Base-by-base conservation (phyloP, 2,329 filamentous ascomycete genomes). In the Beauveria caledonica region DNA sequence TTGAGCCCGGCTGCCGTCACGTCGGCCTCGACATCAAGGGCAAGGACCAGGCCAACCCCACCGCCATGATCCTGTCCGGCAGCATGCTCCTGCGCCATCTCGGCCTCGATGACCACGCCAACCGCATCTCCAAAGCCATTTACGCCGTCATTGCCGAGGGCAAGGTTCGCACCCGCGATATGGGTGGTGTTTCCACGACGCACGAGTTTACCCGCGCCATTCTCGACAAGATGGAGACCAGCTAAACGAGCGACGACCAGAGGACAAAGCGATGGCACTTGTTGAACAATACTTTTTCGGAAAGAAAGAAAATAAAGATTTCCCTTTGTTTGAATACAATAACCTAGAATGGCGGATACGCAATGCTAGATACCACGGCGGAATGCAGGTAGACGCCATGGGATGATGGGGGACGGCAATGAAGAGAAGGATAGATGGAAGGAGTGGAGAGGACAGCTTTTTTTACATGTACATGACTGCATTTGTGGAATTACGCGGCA, bases 1-100 rank as follows among this genome's bases (percentile, higher is more conserved):
- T 99, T 77, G 94, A 99, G 85, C 94, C 94, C 63, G 94, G 94
- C 66, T 99, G 94, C 87, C 89, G 94, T 79, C 94, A 99, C 84
- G 94, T 99, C 73, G 94, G 94, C 78, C 88, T 99, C 54, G 94
- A 99, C 76, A 99, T 99, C 81, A 92, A 97, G 87, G 94, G 94
- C 82, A 97, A 97, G 84, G 92, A 97, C 78, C 92, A 97, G 82
- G 94, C 94, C 67, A 99, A 99, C 85, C 94, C 94, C 58, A 97
- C 92, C 60, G 94, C 94, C 66, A 83, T 99, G 81, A 85, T 99
- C 68, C 88, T 99, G 65, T 96, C 91, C 62, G 92, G 92, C 66
- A 90, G 91, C 74, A 99, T 99, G 94, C 88, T 99, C 70, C 85
- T 99, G 75, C 89, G 94, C 73, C 94, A 99, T 80, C 85, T 99